These are phyloP conservation scores for Chlorella sp. DNA, from an alignment of 139 green algal species.

Conservation along the genomic window DNA sequence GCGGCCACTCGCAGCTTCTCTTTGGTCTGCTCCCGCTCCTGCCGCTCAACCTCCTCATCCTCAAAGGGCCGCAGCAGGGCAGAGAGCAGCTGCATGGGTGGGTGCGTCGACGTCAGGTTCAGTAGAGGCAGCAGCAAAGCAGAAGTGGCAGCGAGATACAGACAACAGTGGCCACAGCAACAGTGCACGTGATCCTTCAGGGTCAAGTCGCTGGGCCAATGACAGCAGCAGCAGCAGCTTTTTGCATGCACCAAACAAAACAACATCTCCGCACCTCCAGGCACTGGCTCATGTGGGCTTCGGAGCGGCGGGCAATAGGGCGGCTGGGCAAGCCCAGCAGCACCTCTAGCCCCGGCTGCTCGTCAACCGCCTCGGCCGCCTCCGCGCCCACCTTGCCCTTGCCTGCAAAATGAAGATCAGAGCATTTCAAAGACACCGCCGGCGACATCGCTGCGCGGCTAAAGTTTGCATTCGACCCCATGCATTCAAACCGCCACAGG, in stretches of 20 bases:
- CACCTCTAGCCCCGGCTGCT: conserved; percentile 68
- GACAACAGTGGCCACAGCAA: too few species aligned
- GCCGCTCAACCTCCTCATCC: conserved; percentile 20
- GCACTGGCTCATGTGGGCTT: conserved; percentile 63
- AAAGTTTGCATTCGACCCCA: too few species aligned
- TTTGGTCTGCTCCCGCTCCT: not conserved
- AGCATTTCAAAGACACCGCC: too few species aligned
- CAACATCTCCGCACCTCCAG: conserved; percentile 57
- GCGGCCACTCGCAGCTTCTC: not conserved
- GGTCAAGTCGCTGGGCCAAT: too few species aligned
- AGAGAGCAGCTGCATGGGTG: conserved; percentile 28
- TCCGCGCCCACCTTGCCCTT: conserved; percentile 58
- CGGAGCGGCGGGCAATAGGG: conserved; percentile 44
- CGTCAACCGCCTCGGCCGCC: not conserved
- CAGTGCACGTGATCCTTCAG: too few species aligned
- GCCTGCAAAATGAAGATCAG: conserved; percentile 34
- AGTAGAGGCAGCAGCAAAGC: too few species aligned
- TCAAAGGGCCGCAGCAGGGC: conserved; percentile 38
- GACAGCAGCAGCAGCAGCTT: too few species aligned
- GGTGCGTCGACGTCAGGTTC: too few species aligned
- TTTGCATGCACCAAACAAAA: too few species aligned
- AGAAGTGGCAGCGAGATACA: too few species aligned
- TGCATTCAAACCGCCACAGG: too few species aligned
- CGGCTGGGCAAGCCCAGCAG: conserved; percentile 71
- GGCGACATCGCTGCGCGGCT: too few species aligned